Evolutionary conservation across 345 rosid species (phyloP).

Genomic region (Aurinia saxatilis): DNA sequence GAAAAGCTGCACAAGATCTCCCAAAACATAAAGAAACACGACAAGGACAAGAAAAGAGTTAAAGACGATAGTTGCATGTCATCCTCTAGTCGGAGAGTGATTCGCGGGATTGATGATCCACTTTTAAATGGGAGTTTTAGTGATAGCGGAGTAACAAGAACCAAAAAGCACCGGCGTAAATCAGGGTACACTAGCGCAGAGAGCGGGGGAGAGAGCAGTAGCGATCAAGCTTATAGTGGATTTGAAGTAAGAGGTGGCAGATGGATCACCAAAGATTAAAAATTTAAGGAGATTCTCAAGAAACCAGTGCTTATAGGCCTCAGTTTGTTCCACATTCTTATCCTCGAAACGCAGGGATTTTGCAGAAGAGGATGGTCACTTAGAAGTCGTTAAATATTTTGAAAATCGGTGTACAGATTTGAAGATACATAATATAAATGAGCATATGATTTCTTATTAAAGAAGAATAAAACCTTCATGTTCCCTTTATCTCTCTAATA

Average conservation of each 20-base stretch:
- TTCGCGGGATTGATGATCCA: slow-evolving; percentile 94
- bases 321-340: slow-evolving; percentile 19
- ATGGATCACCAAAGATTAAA: slow-evolving; percentile 79
- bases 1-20: slow-evolving; percentile 85
- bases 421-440: slow-evolving; percentile 14
- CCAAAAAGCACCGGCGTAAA: slow-evolving; percentile 63
- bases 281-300: background rate
- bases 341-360: slow-evolving; percentile 8
- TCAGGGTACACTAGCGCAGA: slow-evolving; percentile 73
- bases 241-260: slow-evolving; percentile 65
- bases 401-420: slow-evolving; percentile 27
- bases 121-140: slow-evolving; percentile 84
- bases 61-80: slow-evolving; percentile 85
- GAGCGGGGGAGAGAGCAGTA: slow-evolving; percentile 97
- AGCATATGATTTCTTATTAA: slow-evolving; percentile 8
- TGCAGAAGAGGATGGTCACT: slow-evolving; percentile 14
- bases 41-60: slow-evolving; percentile 69
- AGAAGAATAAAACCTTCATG: slow-evolving; percentile 15
- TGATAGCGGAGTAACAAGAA: slow-evolving; percentile 61
- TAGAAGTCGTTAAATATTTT: slow-evolving; percentile 15
- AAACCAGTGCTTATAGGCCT: background rate
- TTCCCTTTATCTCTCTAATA: background rate
- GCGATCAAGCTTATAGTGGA: slow-evolving; percentile 73
- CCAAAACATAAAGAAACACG: slow-evolving; percentile 72
- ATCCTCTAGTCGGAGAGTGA: slow-evolving; percentile 58